phyloP scores from a whole-genome alignment of 768 basidiomycete genomes.

The Termitomyces eurrhizus region DNA sequence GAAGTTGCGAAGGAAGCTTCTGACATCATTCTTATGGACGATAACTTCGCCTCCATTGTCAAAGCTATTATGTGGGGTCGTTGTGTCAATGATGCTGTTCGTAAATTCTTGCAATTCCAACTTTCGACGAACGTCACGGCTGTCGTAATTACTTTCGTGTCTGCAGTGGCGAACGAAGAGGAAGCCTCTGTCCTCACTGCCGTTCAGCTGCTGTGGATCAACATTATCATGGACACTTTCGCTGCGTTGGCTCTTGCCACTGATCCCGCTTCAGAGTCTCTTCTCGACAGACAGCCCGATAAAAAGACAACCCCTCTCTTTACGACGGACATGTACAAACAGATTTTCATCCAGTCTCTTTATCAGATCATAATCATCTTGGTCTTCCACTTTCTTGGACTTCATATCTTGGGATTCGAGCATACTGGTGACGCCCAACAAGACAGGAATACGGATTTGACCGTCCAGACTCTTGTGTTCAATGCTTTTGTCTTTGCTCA shows the following conservation, averaged over 20 bases:
- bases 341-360: conserved; percentile 84
- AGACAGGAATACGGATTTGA: too few species aligned
- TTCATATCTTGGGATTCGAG: conserved; percentile 60
- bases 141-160: conserved; percentile 88
- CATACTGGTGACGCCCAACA: conserved; percentile 24
- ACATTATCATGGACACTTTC: conserved; percentile 98
- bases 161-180: conserved; percentile 73
- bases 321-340: conserved; percentile 93
- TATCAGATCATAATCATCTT: conserved; percentile 86
- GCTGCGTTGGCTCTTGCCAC: conserved; percentile 97
- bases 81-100: conserved; percentile 95
- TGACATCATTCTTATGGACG: conserved; percentile 98
- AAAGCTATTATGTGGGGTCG: conserved; percentile 99
- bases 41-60: conserved; percentile 94
- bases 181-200: conserved; percentile 90
- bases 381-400: conserved; percentile 85
- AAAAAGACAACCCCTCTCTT: conserved; percentile 86
- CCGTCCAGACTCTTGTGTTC: conserved; percentile 92
- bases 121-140: conserved; percentile 94
- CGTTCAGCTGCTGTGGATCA: conserved; percentile 97
- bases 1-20: conserved; percentile 99
- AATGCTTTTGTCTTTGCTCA: conserved; percentile 98
- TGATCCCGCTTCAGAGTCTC: conserved; percentile 79
- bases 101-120: conserved; percentile 97
- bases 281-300: conserved; percentile 90